These are phyloP conservation scores for Didymella exigua DNA, from an alignment of 2,329 filamentous ascomycete genomes.

Conservation along the genomic window DNA sequence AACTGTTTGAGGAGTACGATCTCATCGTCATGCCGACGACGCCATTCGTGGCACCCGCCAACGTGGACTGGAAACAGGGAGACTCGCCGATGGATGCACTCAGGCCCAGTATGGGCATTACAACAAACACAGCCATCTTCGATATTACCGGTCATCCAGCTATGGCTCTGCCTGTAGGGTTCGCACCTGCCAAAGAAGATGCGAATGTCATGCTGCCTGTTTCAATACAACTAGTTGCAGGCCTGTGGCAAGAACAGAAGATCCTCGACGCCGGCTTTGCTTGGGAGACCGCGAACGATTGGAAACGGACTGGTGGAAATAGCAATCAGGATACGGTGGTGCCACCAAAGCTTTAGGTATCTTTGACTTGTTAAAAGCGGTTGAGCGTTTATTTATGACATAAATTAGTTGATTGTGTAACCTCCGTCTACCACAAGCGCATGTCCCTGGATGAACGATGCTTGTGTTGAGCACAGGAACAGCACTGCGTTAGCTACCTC, in stretches of 20 bases:
- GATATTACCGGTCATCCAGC: conserved; percentile 41
- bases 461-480: conserved; percentile 59
- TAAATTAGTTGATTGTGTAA: conserved; percentile 34
- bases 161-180: conserved; percentile 48
- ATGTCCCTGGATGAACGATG: conserved; percentile 60
- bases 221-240: conserved; percentile 49
- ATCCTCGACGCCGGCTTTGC: conserved; percentile 35
- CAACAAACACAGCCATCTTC: conserved; percentile 39
- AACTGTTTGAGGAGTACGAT: conserved; percentile 46
- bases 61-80: conserved; percentile 32
- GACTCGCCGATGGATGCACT: conserved; percentile 37
- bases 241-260: conserved; percentile 46
- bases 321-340: background rate
- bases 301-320: conserved; percentile 21
- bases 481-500: conserved; percentile 62
- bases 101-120: conserved; percentile 39
- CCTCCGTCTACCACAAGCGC: conserved; percentile 56
- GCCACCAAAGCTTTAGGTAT: background rate
- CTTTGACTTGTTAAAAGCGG: too few species aligned
- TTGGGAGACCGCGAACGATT: conserved; percentile 38
- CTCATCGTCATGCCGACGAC: conserved; percentile 52
- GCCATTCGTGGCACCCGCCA: conserved; percentile 30
- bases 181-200: conserved; percentile 30
- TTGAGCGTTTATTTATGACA: too few species aligned
- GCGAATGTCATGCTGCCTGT: conserved; percentile 40